Conservation (phyloP, 106 monocot species). For the Chionographis japonica region DNA sequence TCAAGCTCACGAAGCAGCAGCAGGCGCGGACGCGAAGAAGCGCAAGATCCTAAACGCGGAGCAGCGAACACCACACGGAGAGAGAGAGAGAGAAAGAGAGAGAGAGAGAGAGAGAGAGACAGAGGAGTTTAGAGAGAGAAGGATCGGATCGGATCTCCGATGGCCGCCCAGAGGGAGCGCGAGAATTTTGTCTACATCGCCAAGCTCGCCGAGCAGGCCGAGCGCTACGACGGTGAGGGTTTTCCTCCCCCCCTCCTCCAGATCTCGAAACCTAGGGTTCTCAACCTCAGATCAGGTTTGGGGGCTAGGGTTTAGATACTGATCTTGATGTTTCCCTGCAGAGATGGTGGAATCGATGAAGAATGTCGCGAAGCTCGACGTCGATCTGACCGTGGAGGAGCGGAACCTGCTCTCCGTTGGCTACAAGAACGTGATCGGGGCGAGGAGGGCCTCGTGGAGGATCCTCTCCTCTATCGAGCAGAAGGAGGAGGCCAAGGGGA, state of each 20-base stretch:
- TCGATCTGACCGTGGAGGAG: constrained; percentile 76
- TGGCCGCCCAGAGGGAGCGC: constrained; percentile 37
- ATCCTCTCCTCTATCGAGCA: constrained; percentile 73
- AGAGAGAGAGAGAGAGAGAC: too few species aligned
- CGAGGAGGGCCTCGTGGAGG: constrained; percentile 62
- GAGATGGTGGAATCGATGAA: constrained; percentile 86
- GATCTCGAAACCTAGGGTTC: constrained; percentile 5
- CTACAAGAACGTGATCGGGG: constrained; percentile 71
- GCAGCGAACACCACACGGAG: too few species aligned
- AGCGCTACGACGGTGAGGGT: constrained; percentile 69
- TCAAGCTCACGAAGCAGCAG: too few species aligned
- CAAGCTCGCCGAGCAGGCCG: constrained; percentile 95
- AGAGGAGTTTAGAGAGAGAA: background rate
- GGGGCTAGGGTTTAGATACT: background rate
- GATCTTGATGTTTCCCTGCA: constrained; percentile 13
- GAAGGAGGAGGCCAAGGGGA: constrained; percentile 72
- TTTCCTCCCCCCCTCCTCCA: background rate
- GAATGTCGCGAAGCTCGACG: constrained; percentile 65
- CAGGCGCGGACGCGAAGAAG: too few species aligned
- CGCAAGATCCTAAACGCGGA: too few species aligned
- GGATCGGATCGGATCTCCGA: constrained; percentile 11
- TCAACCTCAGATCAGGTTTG: background rate
- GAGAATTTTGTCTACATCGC: constrained; percentile 79
- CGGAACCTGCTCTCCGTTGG: constrained; percentile 78
- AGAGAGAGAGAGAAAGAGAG: too few species aligned